Evolutionary conservation across 2,329 filamentous ascomycete species (phyloP).

Genomic region (Simplicillium sp.): DNA sequence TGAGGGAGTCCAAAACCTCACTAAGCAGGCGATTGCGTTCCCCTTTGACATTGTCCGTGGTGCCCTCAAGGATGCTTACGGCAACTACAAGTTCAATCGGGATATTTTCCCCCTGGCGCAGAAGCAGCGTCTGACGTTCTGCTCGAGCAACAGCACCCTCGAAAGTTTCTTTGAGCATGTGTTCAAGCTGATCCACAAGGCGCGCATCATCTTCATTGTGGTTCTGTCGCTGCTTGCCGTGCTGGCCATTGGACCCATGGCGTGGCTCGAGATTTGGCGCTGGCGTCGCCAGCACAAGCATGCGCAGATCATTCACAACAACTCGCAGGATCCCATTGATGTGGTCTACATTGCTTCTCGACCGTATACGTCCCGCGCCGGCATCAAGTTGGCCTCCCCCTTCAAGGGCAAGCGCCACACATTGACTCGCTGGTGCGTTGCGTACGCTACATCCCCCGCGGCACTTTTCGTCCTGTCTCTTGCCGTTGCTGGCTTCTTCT

Average conservation of each 20-base stretch:
- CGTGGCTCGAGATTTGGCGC: constrained; percentile 66
- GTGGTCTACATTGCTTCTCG: constrained; percentile 80
- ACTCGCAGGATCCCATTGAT: constrained; percentile 73
- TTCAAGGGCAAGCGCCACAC: constrained; percentile 60
- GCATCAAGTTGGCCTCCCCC: constrained; percentile 58
- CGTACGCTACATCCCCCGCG: constrained; percentile 76
- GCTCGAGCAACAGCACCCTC: constrained; percentile 74
- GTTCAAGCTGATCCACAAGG: constrained; percentile 53
- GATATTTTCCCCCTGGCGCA: constrained; percentile 71
- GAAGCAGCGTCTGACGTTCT: constrained; percentile 79
- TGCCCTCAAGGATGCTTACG: constrained; percentile 61
- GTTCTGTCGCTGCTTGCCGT: constrained; percentile 64
- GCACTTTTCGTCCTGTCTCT: constrained; percentile 82
- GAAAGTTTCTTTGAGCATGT: constrained; percentile 74
- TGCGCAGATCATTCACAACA: constrained; percentile 53
- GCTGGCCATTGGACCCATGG: constrained; percentile 68
- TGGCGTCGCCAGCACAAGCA: constrained; percentile 67
- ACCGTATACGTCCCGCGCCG: constrained; percentile 63
- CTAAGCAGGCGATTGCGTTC: constrained; percentile 60
- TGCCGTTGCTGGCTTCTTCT: constrained; percentile 71
- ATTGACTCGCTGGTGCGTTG: constrained; percentile 71
- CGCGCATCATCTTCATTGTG: constrained; percentile 67
- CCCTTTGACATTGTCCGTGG: constrained; percentile 76
- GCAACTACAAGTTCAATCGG: constrained; percentile 68
- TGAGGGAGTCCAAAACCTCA: constrained; percentile 72